Evolutionary conservation across 2,329 filamentous ascomycete species (phyloP).

Genomic region (Paradendryphiella salina): DNA sequence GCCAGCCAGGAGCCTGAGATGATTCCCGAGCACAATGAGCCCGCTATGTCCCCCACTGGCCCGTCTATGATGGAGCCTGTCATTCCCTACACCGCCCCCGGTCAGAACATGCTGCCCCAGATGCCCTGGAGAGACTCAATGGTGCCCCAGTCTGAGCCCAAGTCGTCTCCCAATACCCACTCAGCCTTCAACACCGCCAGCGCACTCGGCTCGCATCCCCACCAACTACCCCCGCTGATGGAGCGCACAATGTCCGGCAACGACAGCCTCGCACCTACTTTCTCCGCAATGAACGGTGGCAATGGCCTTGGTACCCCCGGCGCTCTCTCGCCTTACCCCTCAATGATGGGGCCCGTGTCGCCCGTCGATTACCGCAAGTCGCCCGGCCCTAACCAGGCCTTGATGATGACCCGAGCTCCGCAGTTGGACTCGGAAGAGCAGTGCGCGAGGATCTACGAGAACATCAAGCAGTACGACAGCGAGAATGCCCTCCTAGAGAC

Average conservation of each 20-base stretch:
- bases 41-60: constrained; percentile 73
- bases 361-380: constrained; percentile 71
- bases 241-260: constrained; percentile 63
- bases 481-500: constrained; percentile 83
- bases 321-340: constrained; percentile 72
- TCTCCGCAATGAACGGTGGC: constrained; percentile 71
- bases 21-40: constrained; percentile 59
- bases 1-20: constrained; percentile 65
- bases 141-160: constrained; percentile 73
- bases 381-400: constrained; percentile 66
- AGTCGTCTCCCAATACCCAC: constrained; percentile 69
- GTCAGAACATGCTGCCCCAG: constrained; percentile 79
- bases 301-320: constrained; percentile 71
- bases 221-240: constrained; percentile 69
- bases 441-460: constrained; percentile 80
- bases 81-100: constrained; percentile 68
- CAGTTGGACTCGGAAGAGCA: constrained; percentile 85
- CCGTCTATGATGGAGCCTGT: constrained; percentile 75
- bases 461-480: constrained; percentile 77
- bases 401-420: constrained; percentile 70
- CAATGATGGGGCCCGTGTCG: constrained; percentile 68
- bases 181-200: constrained; percentile 63
- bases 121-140: constrained; percentile 93
- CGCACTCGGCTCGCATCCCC: constrained; percentile 60
- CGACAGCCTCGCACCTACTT: constrained; percentile 65